Percentiles rank a stretch among this genome's conserved stretches.
Conservation (phyloP, 2,329 filamentous ascomycete species). For the Epichloe coenophiala region DNA sequence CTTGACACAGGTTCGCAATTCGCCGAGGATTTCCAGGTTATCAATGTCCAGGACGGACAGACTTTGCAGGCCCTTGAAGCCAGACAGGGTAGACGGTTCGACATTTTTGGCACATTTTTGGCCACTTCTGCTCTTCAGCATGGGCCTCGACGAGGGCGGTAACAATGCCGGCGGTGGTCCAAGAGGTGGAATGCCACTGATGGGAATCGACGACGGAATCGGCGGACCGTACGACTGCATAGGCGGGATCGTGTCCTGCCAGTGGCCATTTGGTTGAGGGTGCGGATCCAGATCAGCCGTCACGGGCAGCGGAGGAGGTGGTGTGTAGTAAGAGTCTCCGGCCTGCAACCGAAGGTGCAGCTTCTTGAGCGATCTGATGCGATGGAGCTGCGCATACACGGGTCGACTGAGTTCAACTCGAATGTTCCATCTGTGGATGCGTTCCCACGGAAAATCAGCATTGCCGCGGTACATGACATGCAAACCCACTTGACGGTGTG, state of each 20-base stretch:
- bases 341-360: conserved; percentile 46
- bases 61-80: conserved; percentile 40
- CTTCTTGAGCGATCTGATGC: conserved; percentile 35
- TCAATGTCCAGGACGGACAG: conserved; percentile 49
- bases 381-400: conserved; percentile 43
- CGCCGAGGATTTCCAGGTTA: conserved; percentile 37
- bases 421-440: conserved; percentile 42
- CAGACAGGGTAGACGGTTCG: conserved; percentile 41
- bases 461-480: background rate
- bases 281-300: conserved; percentile 12
- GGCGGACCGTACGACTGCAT: conserved; percentile 9
- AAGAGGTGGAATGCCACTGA: conserved; percentile 7
- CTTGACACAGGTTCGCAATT: conserved; percentile 41
- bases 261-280: conserved; percentile 22
- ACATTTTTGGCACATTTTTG: conserved; percentile 18
- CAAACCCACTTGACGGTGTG: background rate
- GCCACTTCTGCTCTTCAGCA: conserved; percentile 18
- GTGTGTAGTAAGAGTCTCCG: conserved; percentile 40
- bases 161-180: conserved; percentile 17
- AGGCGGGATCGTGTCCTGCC: conserved; percentile 13
- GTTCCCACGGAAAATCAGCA: conserved; percentile 1
- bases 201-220: conserved; percentile 8
- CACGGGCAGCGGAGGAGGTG: conserved; percentile 32
- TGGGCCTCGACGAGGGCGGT: conserved; percentile 22
- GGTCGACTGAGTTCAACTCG: conserved; percentile 46